Evolutionary conservation across 1,284 basidiomycete species (phyloP), one percentile per base, ranked within the genome.

Genomic region (Ceratobasidium sp.): DNA sequence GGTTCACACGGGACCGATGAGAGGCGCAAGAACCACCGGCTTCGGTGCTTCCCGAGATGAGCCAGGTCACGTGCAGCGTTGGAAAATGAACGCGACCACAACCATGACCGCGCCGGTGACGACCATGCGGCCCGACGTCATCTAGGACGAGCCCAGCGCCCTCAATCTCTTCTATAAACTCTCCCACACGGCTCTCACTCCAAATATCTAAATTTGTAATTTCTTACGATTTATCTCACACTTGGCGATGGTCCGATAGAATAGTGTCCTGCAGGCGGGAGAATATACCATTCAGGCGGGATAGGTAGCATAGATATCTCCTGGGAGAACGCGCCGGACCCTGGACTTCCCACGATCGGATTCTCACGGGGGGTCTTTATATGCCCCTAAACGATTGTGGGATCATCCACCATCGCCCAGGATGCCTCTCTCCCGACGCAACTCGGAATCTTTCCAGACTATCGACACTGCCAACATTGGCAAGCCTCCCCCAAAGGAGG

Each of bases 401-500:
- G 60, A 42, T 13, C 7, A 40, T 40, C 60, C 28, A 33, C 28
- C 28, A 13, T 39, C 28, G 6, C 20, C 60, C 28, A 63, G 33
- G 33, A 63, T 63, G 60, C 10, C 60, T 63, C 60, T 33, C 60
- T 63, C 60, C 20, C 60, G 60, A 28, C 56, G 70, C 70, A 73
- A 73, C 44, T 61, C 56, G 3, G 70, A 73, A 26, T 73, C 70
- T n/a, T 73, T 73, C 70, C 70, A 73, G 70, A 73, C 70, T 15
- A 89, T 94, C 84, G 93, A 95, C 84, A 88, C 91, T 33, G 86
- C 88, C 80, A 86, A 86, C 44, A 95, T 84, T 44, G 83, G 83
- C 15, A 80, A 81, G 60, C 82, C 83, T 18, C 56, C 70, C 10
- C 79, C 92, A 46, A 85, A 84, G 77, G 86, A 88, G 13, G 85